Conservation (phyloP, 1,139 yeast species). For the Kodamaea alishanica region DNA sequence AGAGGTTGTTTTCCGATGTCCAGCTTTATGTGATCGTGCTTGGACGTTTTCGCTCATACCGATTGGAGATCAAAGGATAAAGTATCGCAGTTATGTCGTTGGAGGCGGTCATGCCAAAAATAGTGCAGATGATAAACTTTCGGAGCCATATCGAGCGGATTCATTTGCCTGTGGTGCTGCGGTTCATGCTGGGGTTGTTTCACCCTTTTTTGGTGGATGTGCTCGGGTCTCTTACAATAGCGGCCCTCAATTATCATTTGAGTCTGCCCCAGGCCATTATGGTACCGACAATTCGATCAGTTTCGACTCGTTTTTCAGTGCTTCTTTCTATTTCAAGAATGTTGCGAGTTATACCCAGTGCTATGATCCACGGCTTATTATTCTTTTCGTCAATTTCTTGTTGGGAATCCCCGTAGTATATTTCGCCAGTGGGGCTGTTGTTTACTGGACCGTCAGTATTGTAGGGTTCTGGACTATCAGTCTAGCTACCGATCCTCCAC, state of each 20-base stretch:
- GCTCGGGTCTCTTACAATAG: constrained; percentile 55
- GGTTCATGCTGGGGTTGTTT: constrained; percentile 74
- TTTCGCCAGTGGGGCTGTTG: constrained; percentile 50
- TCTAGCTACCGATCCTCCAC: constrained; percentile 81
- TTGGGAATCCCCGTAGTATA: constrained; percentile 59
- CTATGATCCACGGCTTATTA: constrained; percentile 59
- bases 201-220: constrained; percentile 79
- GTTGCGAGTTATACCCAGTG: constrained; percentile 42
- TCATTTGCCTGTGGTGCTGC: constrained; percentile 91
- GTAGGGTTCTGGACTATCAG: constrained; percentile 88
- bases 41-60: constrained; percentile 76
- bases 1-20: constrained; percentile 70
- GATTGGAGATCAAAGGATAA: constrained; percentile 64
- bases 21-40: constrained; percentile 79
- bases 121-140: constrained; percentile 21
- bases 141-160: constrained; percentile 78
- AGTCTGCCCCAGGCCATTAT: constrained; percentile 42
- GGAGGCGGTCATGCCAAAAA: constrained; percentile 60
- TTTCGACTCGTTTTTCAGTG: constrained; percentile 72
- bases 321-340: constrained; percentile 58
- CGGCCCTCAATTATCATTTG: constrained; percentile 52
- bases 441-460: constrained; percentile 58
- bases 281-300: constrained; percentile 55
- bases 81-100: constrained; percentile 68
- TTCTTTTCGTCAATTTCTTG: constrained; percentile 55